Conservation (phyloP, 495 filamentous ascomycete genomes). For the Penicillium diatomitis region DNA sequence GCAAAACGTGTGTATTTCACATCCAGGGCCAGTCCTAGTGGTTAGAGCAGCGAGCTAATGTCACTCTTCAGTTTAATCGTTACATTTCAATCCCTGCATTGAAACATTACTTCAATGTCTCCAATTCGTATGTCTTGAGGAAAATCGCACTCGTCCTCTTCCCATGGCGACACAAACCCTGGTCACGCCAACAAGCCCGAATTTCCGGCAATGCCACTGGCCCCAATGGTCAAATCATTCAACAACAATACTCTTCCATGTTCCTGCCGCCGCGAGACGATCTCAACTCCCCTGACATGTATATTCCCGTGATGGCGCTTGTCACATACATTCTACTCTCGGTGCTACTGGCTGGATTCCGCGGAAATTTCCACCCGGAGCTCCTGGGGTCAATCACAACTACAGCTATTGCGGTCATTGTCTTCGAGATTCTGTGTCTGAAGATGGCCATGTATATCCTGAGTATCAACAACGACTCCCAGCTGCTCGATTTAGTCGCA, state of each 20-base stretch:
- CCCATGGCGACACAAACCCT: conserved; percentile 94
- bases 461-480: conserved; percentile 77
- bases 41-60: conserved; percentile 5
- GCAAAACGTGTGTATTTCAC: conserved; percentile 56
- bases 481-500: conserved; percentile 85
- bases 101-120: conserved; percentile 98
- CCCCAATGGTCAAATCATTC: conserved; percentile 50
- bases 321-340: conserved; percentile 95
- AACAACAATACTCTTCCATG: conserved; percentile 60
- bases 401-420: conserved; percentile 68
- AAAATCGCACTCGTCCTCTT: conserved; percentile 87
- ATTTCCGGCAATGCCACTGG: conserved; percentile 43
- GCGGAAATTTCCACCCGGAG: conserved; percentile 91
- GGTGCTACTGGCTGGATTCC: conserved; percentile 78
- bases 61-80: conserved; percentile 62
- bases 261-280: conserved; percentile 95
- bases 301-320: conserved; percentile 81
- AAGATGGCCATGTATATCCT: conserved; percentile 92
- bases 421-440: conserved; percentile 78
- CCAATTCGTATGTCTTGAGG: conserved; percentile 80
- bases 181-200: conserved; percentile 66
- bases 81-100: conserved; percentile 84
- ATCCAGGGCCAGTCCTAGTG: not conserved
- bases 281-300: conserved; percentile 97
- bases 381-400: conserved; percentile 82